Conservation (phyloP, 768 basidiomycete species). For the Dioszegia crocea region DNA sequence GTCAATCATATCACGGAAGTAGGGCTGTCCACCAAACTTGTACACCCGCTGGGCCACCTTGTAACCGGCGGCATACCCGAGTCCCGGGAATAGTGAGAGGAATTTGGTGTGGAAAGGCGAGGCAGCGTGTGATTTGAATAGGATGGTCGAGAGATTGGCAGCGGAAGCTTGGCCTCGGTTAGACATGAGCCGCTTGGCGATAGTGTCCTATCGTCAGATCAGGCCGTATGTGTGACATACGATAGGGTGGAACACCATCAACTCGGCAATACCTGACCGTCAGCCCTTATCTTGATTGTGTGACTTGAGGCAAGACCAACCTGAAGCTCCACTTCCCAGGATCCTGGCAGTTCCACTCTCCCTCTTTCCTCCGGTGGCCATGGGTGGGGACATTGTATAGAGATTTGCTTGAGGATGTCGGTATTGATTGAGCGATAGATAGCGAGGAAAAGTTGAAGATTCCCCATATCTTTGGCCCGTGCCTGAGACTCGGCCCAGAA, state of each 20-base stretch:
- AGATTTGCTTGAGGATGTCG: background rate
- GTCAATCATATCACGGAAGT: conserved; percentile 87
- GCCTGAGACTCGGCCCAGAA: background rate
- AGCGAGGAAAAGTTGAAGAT: background rate
- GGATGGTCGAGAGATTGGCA: conserved; percentile 64
- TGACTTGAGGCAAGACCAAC: conserved; percentile 55
- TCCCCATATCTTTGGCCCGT: background rate
- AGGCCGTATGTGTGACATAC: conserved; percentile 30
- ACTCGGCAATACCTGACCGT: conserved; percentile 79
- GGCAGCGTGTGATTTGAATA: conserved; percentile 79
- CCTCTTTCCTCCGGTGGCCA: conserved; percentile 20
- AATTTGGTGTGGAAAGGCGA: conserved; percentile 66
- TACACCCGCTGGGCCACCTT: conserved; percentile 89
- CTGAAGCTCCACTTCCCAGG: conserved; percentile 86
- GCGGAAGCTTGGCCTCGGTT: conserved; percentile 64
- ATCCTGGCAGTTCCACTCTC: conserved; percentile 88
- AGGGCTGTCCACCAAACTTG: conserved; percentile 98
- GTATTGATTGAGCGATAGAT: background rate
- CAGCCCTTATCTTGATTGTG: background rate
- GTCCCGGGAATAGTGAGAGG: conserved; percentile 87
- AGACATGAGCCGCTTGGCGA: conserved; percentile 98
- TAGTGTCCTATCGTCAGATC: conserved; percentile 61
- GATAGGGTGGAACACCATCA: conserved; percentile 84
- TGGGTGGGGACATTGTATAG: conserved; percentile 45
- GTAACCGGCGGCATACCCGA: conserved; percentile 98